phyloP scores from a whole-genome alignment of 2,329 filamentous ascomycete genomes.

The Rhynchosporium agropyri region DNA sequence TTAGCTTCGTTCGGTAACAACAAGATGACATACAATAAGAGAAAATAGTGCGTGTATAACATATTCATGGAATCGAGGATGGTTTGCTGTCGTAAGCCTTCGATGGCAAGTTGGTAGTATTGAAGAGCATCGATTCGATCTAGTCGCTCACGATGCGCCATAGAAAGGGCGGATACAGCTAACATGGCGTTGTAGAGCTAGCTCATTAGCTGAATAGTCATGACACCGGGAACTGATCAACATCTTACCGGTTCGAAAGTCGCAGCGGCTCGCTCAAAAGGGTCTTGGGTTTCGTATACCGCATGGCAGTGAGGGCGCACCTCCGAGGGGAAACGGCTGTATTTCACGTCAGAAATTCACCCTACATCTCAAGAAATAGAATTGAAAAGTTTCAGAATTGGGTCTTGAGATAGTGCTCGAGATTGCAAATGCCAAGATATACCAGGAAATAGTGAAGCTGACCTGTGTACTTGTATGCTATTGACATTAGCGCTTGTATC shows the following conservation, averaged over 20 bases:
- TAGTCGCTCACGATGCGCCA: conserved; percentile 18
- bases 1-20: background rate
- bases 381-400: too few species aligned
- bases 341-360: too few species aligned
- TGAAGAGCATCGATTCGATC: conserved; percentile 12
- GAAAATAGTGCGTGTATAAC: conserved; percentile 17
- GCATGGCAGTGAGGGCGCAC: conserved; percentile 12
- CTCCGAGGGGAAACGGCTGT: conserved; percentile 6
- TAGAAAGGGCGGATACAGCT: conserved; percentile 13
- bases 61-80: conserved; percentile 14
- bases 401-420: too few species aligned
- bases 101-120: conserved; percentile 12
- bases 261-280: conserved; percentile 13
- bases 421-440: too few species aligned
- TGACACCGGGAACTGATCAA: background rate
- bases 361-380: too few species aligned
- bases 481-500: background rate
- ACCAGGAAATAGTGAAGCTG: too few species aligned
- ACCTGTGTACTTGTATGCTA: conserved; percentile 11
- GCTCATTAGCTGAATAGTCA: background rate
- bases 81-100: conserved; percentile 11
- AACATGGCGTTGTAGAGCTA: conserved; percentile 14
- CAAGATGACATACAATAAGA: background rate
- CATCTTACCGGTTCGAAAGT: conserved; percentile 12
- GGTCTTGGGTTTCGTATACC: conserved; percentile 11